These are phyloP conservation scores for Dactylellina drechsleri DNA, from an alignment of 2,329 filamentous ascomycete species.

Conservation along the genomic window DNA sequence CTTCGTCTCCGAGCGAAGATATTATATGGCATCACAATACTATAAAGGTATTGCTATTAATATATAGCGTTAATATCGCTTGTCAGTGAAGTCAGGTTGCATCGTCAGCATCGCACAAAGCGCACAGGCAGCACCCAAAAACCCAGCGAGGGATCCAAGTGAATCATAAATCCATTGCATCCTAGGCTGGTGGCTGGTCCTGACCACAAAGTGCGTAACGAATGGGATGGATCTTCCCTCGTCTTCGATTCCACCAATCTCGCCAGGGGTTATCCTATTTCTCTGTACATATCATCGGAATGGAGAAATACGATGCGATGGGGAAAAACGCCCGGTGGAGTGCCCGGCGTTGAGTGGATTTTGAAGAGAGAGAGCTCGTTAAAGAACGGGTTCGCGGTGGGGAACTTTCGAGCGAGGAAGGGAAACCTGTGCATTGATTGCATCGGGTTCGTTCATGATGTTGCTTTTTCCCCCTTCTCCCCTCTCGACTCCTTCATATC, in stretches of 20 bases:
- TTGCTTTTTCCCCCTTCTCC: neutral
- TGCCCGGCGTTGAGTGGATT: no score
- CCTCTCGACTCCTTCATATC: no score
- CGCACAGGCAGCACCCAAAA: constrained; percentile 15
- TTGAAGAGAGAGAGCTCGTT: neutral
- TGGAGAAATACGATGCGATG: neutral
- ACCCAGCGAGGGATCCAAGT: no score
- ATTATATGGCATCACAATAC: neutral
- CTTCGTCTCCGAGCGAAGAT: neutral
- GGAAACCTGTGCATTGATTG: neutral
- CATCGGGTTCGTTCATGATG: neutral
- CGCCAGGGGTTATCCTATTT: no score
- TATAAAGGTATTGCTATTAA: neutral
- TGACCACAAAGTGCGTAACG: no score
- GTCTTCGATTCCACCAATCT: no score
- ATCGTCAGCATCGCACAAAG: constrained; percentile 50
- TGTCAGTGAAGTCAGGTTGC: constrained; percentile 20
- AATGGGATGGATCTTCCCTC: no score
- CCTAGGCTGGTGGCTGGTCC: no score
- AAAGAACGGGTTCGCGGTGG: neutral
- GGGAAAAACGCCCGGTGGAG: no score
- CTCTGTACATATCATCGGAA: constrained; percentile 1
- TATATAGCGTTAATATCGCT: neutral
- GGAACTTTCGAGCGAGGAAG: neutral
- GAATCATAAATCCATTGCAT: no score